Base-by-base conservation (phyloP, 139 green algal species). In the Ettlia oleoabundans region DNA sequence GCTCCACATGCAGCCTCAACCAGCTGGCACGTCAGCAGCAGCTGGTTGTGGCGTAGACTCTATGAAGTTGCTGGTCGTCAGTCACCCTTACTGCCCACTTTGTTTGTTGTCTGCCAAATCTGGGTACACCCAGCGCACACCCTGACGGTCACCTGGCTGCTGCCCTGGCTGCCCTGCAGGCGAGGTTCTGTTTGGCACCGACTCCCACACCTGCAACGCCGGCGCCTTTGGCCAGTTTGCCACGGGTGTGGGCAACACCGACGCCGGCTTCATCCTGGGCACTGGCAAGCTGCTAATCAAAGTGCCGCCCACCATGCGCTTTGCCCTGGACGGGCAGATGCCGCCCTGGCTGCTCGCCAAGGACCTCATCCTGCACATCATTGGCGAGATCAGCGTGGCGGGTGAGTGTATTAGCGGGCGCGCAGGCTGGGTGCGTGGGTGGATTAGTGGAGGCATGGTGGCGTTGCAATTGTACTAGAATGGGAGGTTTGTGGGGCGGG, bases 231-330 rank as follows among this genome's bases (percentile, higher is more conserved):
- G 96, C 41, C 94, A 98, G 90, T 98, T 98, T 90, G 96, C 96
- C 35, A 96, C 93, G 13, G 96, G 96, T 47, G 93, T 98, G 52
- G 96, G 96, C 79, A 98, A 98, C 90, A 98, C 96, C 10, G 96
- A 98, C 82, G 96, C 96, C 13, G 96, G 96, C 58, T 98, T 98
- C 91, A 97, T 98, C 85, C 86, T 98, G 81, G 95, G 96, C 43
- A 98, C 96, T 10, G 95, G 96, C 83, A 98, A 98, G 92, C 93
- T 98, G 82, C 92, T 98, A 18, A 93, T 98, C 85, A 98, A 98
- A 91, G 92, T 97, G 78, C 96, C 96, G 2, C 93, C 96, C 76
- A 98, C 94, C 32, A 94, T 98, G 91, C 87, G 94, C 24, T 98
- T 99, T 86, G 83, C 94, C 38, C 84, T 98, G 88, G 96, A 98